A percentile compares a stretch with the other conserved stretches of the same genome.
Evolutionary conservation across 2,329 filamentous ascomycete species (phyloP).

Genomic region (Fusarium continuum): DNA sequence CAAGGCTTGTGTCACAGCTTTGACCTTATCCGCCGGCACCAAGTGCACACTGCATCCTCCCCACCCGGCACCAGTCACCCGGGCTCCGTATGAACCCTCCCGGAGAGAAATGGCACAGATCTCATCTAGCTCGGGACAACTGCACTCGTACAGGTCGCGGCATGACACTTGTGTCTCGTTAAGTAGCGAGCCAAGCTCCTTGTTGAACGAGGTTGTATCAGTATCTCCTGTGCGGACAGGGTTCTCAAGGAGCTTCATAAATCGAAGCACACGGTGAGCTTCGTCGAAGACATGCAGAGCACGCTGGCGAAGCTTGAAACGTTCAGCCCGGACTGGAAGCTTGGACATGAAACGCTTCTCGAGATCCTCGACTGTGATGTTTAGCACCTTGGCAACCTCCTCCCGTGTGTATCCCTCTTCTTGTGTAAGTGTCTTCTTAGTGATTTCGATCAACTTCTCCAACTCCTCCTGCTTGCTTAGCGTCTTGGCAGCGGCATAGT

Average conservation of each 20-base stretch:
- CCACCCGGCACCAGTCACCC: constrained; percentile 94
- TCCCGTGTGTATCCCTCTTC: constrained; percentile 88
- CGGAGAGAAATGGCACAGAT: constrained; percentile 81
- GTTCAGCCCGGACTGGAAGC: constrained; percentile 88
- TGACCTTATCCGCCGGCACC: constrained; percentile 83
- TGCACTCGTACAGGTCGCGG: constrained; percentile 88
- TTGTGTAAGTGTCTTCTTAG: constrained; percentile 75
- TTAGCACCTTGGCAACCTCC: constrained; percentile 79
- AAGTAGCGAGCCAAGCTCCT: constrained; percentile 80
- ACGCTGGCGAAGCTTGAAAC: constrained; percentile 87
- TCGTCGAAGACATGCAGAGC: constrained; percentile 92
- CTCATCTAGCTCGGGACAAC: constrained; percentile 89
- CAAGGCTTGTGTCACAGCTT: constrained; percentile 79
- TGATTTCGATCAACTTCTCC: constrained; percentile 73
- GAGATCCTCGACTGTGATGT: constrained; percentile 74
- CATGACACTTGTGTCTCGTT: constrained; percentile 92
- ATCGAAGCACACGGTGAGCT: constrained; percentile 84
- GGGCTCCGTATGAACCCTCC: constrained; percentile 84
- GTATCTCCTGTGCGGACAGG: constrained; percentile 52
- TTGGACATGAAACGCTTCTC: constrained; percentile 83
- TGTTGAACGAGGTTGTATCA: constrained; percentile 69
- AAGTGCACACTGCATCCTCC: constrained; percentile 96
- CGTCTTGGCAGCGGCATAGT: constrained; percentile 55
- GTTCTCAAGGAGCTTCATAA: constrained; percentile 78
- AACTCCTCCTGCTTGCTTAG: constrained; percentile 72